Evolutionary conservation across 805 yeast genomes (phyloP).

Genomic region (Kregervanrija delftensis): DNA sequence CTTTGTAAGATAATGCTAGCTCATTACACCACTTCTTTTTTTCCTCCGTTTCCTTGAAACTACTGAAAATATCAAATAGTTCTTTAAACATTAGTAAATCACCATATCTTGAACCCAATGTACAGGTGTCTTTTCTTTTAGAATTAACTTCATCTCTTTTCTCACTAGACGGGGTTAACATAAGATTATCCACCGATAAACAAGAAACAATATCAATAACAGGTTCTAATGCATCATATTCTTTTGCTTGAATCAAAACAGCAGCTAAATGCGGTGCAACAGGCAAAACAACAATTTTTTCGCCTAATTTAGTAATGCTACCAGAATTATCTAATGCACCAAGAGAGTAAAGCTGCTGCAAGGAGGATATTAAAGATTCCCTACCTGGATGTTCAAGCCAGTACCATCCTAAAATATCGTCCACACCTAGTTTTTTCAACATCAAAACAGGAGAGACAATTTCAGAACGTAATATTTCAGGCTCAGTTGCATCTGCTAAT

Average conservation of each 20-base stretch:
- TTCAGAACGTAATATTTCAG: conserved; percentile 85
- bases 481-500: conserved; percentile 77
- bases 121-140: conserved; percentile 60
- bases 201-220: conserved; percentile 90
- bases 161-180: conserved; percentile 75
- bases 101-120: conserved; percentile 68
- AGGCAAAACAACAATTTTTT: conserved; percentile 82
- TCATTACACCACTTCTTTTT: conserved; percentile 79
- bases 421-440: conserved; percentile 75
- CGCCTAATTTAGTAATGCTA: conserved; percentile 70
- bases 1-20: conserved; percentile 67
- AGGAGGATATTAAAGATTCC: conserved; percentile 67
- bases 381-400: conserved; percentile 92
- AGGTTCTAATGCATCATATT: conserved; percentile 41
- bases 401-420: conserved; percentile 78
- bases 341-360: conserved; percentile 69
- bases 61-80: conserved; percentile 49
- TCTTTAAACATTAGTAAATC: conserved; percentile 82
- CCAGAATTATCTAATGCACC: conserved; percentile 78
- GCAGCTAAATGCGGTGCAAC: conserved; percentile 89
- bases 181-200: conserved; percentile 82
- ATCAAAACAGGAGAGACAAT: conserved; percentile 79
- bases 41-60: conserved; percentile 44
- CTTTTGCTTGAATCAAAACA: conserved; percentile 67
- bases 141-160: conserved; percentile 79